These are phyloP conservation scores for Hypoxylon crocopeplum DNA, from an alignment of 495 filamentous ascomycete species.

Conservation along the genomic window DNA sequence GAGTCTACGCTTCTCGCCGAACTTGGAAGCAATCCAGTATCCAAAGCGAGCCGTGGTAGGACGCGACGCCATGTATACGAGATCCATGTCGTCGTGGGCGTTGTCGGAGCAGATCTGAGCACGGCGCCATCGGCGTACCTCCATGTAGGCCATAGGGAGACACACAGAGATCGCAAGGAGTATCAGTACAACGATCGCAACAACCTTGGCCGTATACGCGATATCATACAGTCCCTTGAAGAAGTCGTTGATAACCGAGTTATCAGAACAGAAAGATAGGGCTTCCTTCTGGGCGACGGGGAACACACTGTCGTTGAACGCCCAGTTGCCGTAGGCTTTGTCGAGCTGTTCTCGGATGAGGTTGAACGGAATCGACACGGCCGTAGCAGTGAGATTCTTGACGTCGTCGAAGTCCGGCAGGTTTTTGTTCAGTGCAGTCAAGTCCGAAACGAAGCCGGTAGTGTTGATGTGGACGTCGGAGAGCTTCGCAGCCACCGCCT, in stretches of 20 bases:
- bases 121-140: slow-evolving; percentile 80
- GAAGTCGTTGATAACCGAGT: slow-evolving; percentile 84
- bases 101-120: slow-evolving; percentile 69
- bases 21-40: slow-evolving; percentile 72
- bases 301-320: slow-evolving; percentile 77
- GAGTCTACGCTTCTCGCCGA: slow-evolving; percentile 71
- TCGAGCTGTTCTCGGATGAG: slow-evolving; percentile 74
- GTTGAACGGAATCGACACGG: slow-evolving; percentile 80
- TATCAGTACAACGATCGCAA: slow-evolving; percentile 75
- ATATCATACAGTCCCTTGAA: slow-evolving; percentile 73
- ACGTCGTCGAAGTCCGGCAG: slow-evolving; percentile 86
- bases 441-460: slow-evolving; percentile 63
- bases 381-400: slow-evolving; percentile 73
- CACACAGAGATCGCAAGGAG: slow-evolving; percentile 74
- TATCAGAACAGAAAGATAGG: slow-evolving; percentile 86
- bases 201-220: slow-evolving; percentile 66
- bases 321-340: slow-evolving; percentile 68
- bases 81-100: slow-evolving; percentile 80
- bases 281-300: slow-evolving; percentile 81
- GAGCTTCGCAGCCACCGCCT: slow-evolving; percentile 55
- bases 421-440: slow-evolving; percentile 72
- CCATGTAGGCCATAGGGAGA: slow-evolving; percentile 77
- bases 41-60: slow-evolving; percentile 75
- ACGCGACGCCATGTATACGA: slow-evolving; percentile 84
- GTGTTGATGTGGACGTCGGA: slow-evolving; percentile 71